Evolutionary conservation across 352 stramenopile species (phyloP), one percentile per base, ranked within the genome.

Genomic region (Pythium monospermum): DNA sequence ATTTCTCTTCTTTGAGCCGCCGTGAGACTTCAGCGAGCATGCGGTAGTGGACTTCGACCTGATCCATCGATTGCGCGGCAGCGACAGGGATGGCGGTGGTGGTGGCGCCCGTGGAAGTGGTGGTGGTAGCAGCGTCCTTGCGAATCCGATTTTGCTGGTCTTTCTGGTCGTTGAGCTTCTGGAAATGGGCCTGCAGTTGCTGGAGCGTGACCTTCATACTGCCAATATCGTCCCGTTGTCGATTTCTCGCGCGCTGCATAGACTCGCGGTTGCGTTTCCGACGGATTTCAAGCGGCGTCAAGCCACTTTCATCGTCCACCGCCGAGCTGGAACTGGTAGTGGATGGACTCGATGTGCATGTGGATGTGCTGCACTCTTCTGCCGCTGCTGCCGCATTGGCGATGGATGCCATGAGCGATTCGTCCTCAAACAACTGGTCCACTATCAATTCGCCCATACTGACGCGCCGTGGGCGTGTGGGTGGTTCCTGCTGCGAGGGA

Each of bases 1-100:
- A 84, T 49, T 82, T 81, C 31, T 87, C 73, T 23, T 80, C 69
- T 57, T 85, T 76, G 13, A 85, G 55, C 28, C 58, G 66, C 36
- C 76, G 69, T 13, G 76, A 85, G 15, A 80, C 39, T 35, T 83
- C 76, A 1, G 76, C 73, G 38, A 84, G 49, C 4, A 61, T 63
- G 15, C 69, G 71, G 54, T 84, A 87, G 35, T 82, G 59, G 6
- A 71, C 63, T 16, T 84, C 70, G 26, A 65, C 18, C 15, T 47
- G 31, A 5, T 58, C 41, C 7, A 46, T 44, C 5, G 51, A 25
- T 7, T 6, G 1, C 18, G 41, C 15, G 23, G 37, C 37, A 23
- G 18, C 37, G 4, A 7, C 35, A 7, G 16, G 7, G 12, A 18
- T 23, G 38, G 33, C 5, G 10, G n/a, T n/a, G n/a, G n/a, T n/a